Percentiles rank a stretch among this genome's conserved stretches.
These are phyloP conservation scores for Pseudomonodictys pantanalensis DNA, from an alignment of 495 filamentous ascomycete genomes.

Conservation along the genomic window DNA sequence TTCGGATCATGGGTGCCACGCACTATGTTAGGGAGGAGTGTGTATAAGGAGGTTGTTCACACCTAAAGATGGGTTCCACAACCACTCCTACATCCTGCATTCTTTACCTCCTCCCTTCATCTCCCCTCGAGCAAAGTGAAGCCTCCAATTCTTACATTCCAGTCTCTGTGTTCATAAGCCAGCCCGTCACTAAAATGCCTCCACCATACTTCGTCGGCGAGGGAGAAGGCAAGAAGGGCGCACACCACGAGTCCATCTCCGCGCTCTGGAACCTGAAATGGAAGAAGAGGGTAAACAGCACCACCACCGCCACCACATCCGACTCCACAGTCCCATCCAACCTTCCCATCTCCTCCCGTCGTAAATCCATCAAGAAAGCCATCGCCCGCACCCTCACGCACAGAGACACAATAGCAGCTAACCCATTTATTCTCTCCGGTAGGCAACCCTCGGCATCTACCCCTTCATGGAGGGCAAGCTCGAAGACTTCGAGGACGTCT, in stretches of 20 bases:
- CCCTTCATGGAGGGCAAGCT: constrained; percentile 31
- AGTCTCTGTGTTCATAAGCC: too few species aligned
- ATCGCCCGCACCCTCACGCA: background rate
- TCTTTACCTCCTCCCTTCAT: too few species aligned
- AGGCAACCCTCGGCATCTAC: constrained; percentile 27
- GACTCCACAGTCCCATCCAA: background rate
- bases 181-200: too few species aligned
- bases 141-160: too few species aligned
- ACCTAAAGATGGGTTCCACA: too few species aligned
- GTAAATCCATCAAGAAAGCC: background rate
- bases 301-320: background rate
- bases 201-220: constrained; percentile 12
- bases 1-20: too few species aligned
- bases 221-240: constrained; percentile 13
- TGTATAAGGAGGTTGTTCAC: too few species aligned
- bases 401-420: background rate
- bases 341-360: background rate
- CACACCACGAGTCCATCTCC: constrained; percentile 23
- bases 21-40: too few species aligned
- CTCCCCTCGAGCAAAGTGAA: too few species aligned
- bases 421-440: background rate
- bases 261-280: constrained; percentile 31
- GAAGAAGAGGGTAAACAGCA: constrained; percentile 21
- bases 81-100: too few species aligned
- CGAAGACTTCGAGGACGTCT: constrained; percentile 27